phyloP scores from a whole-genome alignment of 2,329 filamentous ascomycete species.

The Aureobasidium musti region DNA sequence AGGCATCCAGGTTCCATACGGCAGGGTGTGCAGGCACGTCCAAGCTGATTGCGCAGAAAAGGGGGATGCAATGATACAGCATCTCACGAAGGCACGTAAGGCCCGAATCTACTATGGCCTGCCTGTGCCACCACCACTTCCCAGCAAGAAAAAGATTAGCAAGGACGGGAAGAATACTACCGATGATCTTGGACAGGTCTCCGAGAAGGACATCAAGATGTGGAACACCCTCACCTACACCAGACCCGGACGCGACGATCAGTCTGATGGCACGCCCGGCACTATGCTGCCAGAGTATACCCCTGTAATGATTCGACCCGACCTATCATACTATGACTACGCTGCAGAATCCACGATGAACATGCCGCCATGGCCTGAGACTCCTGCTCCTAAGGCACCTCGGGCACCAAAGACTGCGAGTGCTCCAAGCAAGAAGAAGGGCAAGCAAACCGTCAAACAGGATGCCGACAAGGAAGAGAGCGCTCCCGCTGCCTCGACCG shows the following conservation, averaged over 20 bases:
- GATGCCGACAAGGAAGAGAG: neutral
- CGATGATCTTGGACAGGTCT: neutral
- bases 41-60: conserved; percentile 23
- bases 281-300: neutral
- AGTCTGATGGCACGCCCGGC: neutral
- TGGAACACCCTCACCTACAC: neutral
- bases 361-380: neutral
- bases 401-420: neutral
- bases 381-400: neutral
- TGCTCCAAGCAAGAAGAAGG: neutral
- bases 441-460: neutral
- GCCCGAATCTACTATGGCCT: conserved; percentile 31
- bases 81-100: conserved; percentile 36
- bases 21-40: conserved; percentile 32
- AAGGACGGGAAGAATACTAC: no score
- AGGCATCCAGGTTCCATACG: conserved; percentile 35
- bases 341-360: neutral
- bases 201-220: neutral
- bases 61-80: conserved; percentile 37
- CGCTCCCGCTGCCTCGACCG: neutral
- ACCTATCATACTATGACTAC: neutral
- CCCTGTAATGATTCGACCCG: neutral
- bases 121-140: conserved; percentile 32
- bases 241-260: neutral
- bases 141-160: conserved; percentile 25